Conservation (phyloP, 208 protist genomes). For the Crithidia mellificae region DNA sequence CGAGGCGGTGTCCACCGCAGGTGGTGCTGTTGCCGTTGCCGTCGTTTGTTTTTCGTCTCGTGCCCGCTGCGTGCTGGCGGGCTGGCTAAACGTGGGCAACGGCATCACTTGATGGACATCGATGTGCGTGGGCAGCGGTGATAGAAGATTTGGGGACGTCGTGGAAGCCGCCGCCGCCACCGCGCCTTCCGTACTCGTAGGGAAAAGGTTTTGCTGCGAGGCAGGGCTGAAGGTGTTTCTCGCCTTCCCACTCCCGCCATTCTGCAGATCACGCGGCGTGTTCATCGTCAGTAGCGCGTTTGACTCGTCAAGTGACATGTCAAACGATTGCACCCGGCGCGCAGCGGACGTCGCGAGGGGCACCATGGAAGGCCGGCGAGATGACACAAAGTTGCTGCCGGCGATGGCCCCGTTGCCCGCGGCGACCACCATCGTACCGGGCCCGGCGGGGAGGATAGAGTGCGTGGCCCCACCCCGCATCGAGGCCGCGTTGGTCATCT, state of each 20-base stretch:
- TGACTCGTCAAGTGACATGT: slow-evolving; percentile 24
- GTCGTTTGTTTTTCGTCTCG: background rate
- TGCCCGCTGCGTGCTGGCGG: background rate
- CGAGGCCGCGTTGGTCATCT: slow-evolving; percentile 27
- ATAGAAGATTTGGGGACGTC: background rate
- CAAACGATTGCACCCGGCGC: slow-evolving; percentile 17
- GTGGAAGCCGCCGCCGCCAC: background rate
- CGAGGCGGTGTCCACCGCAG: background rate
- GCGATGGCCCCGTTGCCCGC: background rate
- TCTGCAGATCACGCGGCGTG: slow-evolving; percentile 17
- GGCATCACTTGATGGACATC: slow-evolving; percentile 12
- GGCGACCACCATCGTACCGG: background rate
- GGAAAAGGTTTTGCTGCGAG: slow-evolving; percentile 2
- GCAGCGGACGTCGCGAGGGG: background rate
- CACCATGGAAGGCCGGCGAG: background rate
- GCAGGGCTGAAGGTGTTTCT: background rate
- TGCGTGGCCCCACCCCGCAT: slow-evolving; percentile 11
- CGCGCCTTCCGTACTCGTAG: background rate
- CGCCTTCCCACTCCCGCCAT: background rate
- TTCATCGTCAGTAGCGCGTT: slow-evolving; percentile 12
- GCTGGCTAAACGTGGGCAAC: slow-evolving; percentile 8
- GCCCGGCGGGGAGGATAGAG: background rate
- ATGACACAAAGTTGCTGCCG: background rate
- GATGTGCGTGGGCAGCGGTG: background rate
- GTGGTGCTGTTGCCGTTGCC: background rate